Evolutionary conservation across 139 green algal genomes (phyloP), one percentile per base, ranked within the genome.

Genomic region (Tetraselmis chui): DNA sequence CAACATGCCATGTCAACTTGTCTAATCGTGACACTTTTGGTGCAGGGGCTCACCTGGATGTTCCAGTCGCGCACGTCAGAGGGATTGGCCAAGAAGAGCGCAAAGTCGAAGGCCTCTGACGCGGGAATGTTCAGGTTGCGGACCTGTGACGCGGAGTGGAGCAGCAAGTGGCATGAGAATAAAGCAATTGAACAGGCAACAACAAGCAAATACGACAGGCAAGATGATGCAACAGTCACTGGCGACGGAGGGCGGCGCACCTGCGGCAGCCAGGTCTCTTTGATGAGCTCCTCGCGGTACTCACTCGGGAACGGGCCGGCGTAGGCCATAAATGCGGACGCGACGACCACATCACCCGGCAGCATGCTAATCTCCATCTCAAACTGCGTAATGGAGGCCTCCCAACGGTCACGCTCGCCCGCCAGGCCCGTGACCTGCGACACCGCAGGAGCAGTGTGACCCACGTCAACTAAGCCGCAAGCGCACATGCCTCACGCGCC

Each of bases 21-120:
- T n/a, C n/a, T n/a, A n/a, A n/a, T n/a, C n/a, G n/a, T n/a, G n/a
- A n/a, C n/a, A n/a, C n/a, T n/a, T n/a, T n/a, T n/a, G n/a, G n/a
- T n/a, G n/a, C n/a, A n/a, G n/a, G n/a, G n/a, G n/a, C 45, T 5
- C 45, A 67, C 45, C 45, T 67, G 45, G 83, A 96, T 94, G 86
- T 96, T 94, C 92, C 92, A 96, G 88, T 96, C 92, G 58, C 92
- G 85, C 76, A 96, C 91, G 80, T 94, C 89, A 23, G 86, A 88
- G 2, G 92, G 91, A 86, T 94, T 89, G 26, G 92, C 92, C 78
- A 94, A 82, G 89, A 96, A 96, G 28, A 90, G 75, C 31, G 87
- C 86, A 75, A 96, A 96, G 80, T 93, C 88, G 85, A 94, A 96
- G 67, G 83, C 45, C 32, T 87, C 83, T 1, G 85, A 89, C n/a